Evolutionary conservation across 306 rosid genomes (phyloP).

Genomic region (peach (Prunus persica)): DNA sequence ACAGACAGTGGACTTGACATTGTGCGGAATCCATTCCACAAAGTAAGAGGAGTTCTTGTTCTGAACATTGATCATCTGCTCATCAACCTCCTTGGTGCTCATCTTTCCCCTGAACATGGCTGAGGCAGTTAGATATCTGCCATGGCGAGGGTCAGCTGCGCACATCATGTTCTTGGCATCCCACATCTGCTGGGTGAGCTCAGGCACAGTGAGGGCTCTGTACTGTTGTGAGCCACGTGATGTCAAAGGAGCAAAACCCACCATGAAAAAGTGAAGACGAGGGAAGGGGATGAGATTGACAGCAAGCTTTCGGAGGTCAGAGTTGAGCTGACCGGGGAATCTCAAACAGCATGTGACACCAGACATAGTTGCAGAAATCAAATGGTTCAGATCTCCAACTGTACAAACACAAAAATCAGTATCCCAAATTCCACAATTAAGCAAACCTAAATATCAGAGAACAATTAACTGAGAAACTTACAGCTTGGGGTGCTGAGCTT

Average conservation of each 20-base stretch:
- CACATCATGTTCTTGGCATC: constrained; percentile 87
- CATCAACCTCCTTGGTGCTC: constrained; percentile 82
- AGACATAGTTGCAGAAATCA: constrained; percentile 86
- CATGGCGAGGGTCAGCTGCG: constrained; percentile 73
- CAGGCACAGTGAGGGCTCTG: constrained; percentile 66
- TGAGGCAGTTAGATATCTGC: constrained; percentile 67
- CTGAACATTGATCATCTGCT: constrained; percentile 75
- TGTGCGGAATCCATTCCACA: constrained; percentile 79
- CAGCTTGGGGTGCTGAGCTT: constrained; percentile 84
- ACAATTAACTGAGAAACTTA: constrained; percentile 20
- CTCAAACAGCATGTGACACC: constrained; percentile 83
- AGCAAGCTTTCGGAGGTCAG: constrained; percentile 62
- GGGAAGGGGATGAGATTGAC: constrained; percentile 72
- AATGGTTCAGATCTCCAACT: constrained; percentile 76
- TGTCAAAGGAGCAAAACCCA: constrained; percentile 71
- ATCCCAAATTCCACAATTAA: neutral
- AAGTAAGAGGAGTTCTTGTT: constrained; percentile 76
- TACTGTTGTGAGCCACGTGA: constrained; percentile 78
- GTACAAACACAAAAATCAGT: constrained; percentile 1
- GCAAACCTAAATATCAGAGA: neutral
- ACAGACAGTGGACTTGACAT: constrained; percentile 75
- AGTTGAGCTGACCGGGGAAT: constrained; percentile 76
- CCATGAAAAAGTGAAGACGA: constrained; percentile 75
- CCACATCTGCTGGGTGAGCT: constrained; percentile 87
- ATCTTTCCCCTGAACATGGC: constrained; percentile 79